Conservation (phyloP, 805 yeast genomes). For the Candida methanosorbosa region DNA sequence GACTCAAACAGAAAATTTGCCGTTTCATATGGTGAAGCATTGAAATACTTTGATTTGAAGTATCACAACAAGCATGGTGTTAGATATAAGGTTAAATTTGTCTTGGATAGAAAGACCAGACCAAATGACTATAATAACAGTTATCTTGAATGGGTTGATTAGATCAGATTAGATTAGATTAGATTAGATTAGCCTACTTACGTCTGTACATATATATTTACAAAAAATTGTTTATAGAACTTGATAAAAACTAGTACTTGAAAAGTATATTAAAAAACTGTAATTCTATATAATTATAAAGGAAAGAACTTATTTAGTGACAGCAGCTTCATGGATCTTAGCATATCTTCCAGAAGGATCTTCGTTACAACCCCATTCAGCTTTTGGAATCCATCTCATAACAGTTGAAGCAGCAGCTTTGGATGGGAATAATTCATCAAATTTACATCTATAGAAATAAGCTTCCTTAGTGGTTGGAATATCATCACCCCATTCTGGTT, state of each 20-base stretch:
- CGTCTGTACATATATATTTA: background rate
- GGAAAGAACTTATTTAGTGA: constrained; percentile 15
- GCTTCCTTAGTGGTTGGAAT: constrained; percentile 98
- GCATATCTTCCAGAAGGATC: constrained; percentile 99
- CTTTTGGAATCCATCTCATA: constrained; percentile 99
- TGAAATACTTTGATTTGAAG: constrained; percentile 47
- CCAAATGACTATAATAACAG: constrained; percentile 32
- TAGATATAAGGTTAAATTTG: constrained; percentile 45
- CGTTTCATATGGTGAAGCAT: constrained; percentile 59
- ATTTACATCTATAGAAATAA: constrained; percentile 96
- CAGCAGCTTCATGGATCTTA: constrained; percentile 73
- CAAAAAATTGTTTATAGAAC: background rate
- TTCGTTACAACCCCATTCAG: constrained; percentile 99
- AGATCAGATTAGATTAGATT: too few relatives aligned
- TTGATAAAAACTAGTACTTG: background rate
- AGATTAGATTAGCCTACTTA: background rate
- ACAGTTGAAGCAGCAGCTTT: constrained; percentile 93
- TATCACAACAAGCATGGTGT: constrained; percentile 55
- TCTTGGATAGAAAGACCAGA: constrained; percentile 50
- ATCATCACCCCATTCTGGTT: constrained; percentile 94
- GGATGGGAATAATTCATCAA: constrained; percentile 86
- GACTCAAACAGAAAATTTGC: constrained; percentile 57
- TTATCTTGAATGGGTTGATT: constrained; percentile 40
- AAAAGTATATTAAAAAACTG: background rate
- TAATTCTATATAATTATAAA: background rate